Percentiles rank a stretch among this genome's conserved stretches.
Evolutionary conservation across 331 rosid species (phyloP).

Genomic region (Spiraea crenata): DNA sequence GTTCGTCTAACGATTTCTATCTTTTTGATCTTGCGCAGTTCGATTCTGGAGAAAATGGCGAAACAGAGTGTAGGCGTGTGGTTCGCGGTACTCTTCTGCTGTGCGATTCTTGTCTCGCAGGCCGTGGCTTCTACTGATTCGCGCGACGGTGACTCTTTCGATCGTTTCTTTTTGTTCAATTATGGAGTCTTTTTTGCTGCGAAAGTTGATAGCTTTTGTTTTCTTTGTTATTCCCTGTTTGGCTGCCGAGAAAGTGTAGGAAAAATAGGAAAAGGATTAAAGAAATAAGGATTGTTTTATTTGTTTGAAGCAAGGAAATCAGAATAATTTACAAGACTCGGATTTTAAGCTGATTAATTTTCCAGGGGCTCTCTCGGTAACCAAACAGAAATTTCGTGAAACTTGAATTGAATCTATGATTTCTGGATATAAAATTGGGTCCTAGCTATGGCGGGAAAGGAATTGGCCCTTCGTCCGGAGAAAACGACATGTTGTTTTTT

Average conservation of each 20-base stretch:
- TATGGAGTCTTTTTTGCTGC: not conserved
- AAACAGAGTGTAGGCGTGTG: constrained; percentile 12
- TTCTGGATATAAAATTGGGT: not conserved
- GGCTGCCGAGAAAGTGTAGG: constrained; percentile 16
- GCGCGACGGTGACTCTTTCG: constrained; percentile 47
- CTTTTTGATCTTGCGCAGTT: not conserved
- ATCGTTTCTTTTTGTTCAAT: not conserved
- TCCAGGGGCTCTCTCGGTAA: not conserved
- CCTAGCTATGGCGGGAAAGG: too few relatives aligned
- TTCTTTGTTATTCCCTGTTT: constrained; percentile 1
- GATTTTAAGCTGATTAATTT: not conserved
- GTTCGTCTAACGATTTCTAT: not conserved
- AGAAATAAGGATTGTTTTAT: not conserved
- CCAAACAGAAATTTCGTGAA: constrained; percentile 7
- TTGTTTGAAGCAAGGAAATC: not conserved
- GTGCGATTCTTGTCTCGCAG: constrained; percentile 37
- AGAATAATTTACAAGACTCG: not conserved
- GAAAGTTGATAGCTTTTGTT: not conserved
- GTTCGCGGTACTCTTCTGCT: constrained; percentile 39
- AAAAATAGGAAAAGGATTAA: not conserved
- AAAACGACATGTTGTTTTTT: too few relatives aligned
- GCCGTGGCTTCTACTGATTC: constrained; percentile 45
- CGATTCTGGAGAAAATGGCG: constrained; percentile 41
- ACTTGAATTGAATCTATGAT: not conserved
- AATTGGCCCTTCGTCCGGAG: too few relatives aligned